Conservation (phyloP, 768 basidiomycete species). For the Lyophyllum decastes region DNA sequence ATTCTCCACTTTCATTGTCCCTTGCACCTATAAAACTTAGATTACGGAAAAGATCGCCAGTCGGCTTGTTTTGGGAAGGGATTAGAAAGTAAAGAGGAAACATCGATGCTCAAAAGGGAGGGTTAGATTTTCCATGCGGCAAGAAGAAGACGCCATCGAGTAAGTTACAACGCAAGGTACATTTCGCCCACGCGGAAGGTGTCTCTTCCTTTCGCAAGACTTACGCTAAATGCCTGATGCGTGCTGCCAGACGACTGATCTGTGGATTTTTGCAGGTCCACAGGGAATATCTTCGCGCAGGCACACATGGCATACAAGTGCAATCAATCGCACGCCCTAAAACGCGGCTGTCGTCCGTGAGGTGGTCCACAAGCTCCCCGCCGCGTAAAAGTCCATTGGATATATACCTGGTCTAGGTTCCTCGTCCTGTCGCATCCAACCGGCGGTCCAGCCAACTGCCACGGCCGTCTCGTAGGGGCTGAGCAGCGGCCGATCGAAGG, state of each 20-base stretch:
- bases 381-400: conserved; percentile 96
- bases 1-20: neutral
- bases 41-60: neutral
- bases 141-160: neutral
- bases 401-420: conserved; percentile 47
- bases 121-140: neutral
- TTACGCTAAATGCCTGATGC: neutral
- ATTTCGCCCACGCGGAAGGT: neutral
- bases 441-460: conserved; percentile 65
- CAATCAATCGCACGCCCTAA: conserved; percentile 8
- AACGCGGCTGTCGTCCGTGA: conserved; percentile 61
- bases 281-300: neutral
- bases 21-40: neutral
- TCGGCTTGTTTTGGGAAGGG: neutral
- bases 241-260: neutral
- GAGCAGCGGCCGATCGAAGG: conserved; percentile 84
- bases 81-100: neutral
- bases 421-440: conserved; percentile 58
- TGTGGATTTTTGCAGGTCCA: neutral
- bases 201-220: neutral
- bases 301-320: neutral
- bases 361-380: conserved; percentile 75
- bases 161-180: neutral
- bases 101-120: neutral
- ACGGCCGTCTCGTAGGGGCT: conserved; percentile 94